A percentile compares a stretch with the other conserved stretches of the same genome.
Evolutionary conservation across 441 rosid genomes (phyloP).

Genomic region (Omphalea diandra): DNA sequence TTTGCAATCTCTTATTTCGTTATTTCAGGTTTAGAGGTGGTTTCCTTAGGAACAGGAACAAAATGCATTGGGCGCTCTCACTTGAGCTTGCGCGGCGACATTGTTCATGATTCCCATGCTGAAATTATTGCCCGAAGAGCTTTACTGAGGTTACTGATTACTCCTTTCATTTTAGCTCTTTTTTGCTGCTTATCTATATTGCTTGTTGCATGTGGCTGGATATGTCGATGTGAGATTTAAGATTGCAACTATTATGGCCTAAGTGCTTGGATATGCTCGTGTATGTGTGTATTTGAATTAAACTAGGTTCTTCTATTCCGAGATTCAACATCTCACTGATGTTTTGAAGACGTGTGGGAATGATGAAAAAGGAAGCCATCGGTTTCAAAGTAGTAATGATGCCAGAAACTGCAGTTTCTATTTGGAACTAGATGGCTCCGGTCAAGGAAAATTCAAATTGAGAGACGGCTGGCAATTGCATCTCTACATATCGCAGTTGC

Average conservation of each 20-base stretch:
- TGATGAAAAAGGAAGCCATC: slow-evolving; percentile 25
- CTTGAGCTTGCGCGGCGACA: slow-evolving; percentile 68
- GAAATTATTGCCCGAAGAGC: slow-evolving; percentile 84
- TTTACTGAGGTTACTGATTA: slow-evolving; percentile 56
- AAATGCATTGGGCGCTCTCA: slow-evolving; percentile 69
- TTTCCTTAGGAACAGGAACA: slow-evolving; percentile 85
- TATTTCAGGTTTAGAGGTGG: slow-evolving; percentile 55
- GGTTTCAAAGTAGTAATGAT: slow-evolving; percentile 25
- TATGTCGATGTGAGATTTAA: background rate
- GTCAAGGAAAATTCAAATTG: slow-evolving; percentile 42
- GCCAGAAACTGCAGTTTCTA: slow-evolving; percentile 36
- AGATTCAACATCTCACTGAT: slow-evolving; percentile 44
- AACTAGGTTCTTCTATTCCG: slow-evolving; percentile 66
- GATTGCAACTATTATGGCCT: background rate
- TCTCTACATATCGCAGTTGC: slow-evolving; percentile 85
- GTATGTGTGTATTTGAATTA: background rate
- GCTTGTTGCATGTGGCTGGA: background rate
- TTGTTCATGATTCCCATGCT: slow-evolving; percentile 90
- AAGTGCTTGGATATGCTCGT: background rate
- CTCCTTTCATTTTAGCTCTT: background rate
- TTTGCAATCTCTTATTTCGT: background rate
- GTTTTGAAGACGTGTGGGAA: slow-evolving; percentile 9
- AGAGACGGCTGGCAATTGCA: slow-evolving; percentile 68
- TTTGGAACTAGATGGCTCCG: slow-evolving; percentile 28
- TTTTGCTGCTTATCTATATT: background rate